Conservation (phyloP, 352 stramenopile genomes). For the Aphanomyces invadans region DNA sequence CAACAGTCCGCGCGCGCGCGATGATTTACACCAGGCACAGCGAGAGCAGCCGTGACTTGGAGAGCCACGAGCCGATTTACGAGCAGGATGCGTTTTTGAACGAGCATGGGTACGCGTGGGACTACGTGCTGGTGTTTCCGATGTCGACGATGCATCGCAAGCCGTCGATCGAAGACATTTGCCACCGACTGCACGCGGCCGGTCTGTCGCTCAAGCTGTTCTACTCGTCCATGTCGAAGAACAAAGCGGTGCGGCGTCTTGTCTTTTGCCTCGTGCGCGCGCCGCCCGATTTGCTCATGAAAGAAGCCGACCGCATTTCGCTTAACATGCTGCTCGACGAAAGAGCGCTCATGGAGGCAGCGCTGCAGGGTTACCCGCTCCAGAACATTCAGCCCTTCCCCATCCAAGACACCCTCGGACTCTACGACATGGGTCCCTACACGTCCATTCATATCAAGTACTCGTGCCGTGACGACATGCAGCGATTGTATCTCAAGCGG, state of each 20-base stretch:
- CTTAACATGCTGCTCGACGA: slow-evolving; percentile 66
- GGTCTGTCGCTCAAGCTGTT: slow-evolving; percentile 68
- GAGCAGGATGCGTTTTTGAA: neutral
- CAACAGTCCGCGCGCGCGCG: too few relatives aligned
- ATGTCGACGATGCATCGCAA: neutral
- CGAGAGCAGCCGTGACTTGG: neutral
- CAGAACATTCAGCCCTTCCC: slow-evolving; percentile 70
- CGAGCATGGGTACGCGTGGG: neutral
- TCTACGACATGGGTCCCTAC: slow-evolving; percentile 61
- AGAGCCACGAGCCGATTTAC: neutral
- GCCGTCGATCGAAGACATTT: slow-evolving; percentile 14
- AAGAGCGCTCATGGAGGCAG: slow-evolving; percentile 46
- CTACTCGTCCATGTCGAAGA: slow-evolving; percentile 47
- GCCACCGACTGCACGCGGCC: slow-evolving; percentile 32
- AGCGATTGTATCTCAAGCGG: slow-evolving; percentile 53
- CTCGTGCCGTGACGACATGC: slow-evolving; percentile 49
- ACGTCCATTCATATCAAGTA: slow-evolving; percentile 78
- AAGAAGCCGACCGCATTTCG: slow-evolving; percentile 56
- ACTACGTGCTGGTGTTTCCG: slow-evolving; percentile 6
- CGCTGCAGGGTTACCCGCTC: slow-evolving; percentile 54
- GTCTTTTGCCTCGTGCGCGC: slow-evolving; percentile 80
- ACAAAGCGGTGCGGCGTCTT: slow-evolving; percentile 27
- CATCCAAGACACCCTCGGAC: slow-evolving; percentile 67
- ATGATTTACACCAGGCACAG: neutral
- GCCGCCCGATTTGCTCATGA: slow-evolving; percentile 54